Percentiles rank a stretch among this genome's conserved stretches.
phyloP scores from a whole-genome alignment of 2,329 filamentous ascomycete genomes.

The Hypoxylon sp. region DNA sequence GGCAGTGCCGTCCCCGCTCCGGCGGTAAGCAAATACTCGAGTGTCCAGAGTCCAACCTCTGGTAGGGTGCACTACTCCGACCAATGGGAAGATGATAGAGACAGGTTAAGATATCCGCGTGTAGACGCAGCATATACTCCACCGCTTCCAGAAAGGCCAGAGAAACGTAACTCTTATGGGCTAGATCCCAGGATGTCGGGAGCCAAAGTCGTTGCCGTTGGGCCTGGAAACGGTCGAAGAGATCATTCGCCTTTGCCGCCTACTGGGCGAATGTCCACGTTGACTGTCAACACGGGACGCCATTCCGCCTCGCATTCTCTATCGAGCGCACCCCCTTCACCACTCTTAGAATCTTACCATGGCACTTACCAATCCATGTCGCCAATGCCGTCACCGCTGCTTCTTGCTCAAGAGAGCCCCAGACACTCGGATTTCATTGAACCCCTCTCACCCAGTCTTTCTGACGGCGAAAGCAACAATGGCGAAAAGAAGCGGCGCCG shows the following conservation, averaged over 20 bases:
- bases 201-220: slow-evolving; percentile 58
- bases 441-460: slow-evolving; percentile 65
- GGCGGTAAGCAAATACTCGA: slow-evolving; percentile 33
- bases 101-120: slow-evolving; percentile 52
- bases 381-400: slow-evolving; percentile 88
- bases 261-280: slow-evolving; percentile 63
- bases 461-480: slow-evolving; percentile 59
- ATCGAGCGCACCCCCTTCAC: slow-evolving; percentile 77
- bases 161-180: slow-evolving; percentile 51
- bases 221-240: slow-evolving; percentile 54
- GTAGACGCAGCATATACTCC: slow-evolving; percentile 44
- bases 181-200: slow-evolving; percentile 56
- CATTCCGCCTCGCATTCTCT: slow-evolving; percentile 59
- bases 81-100: slow-evolving; percentile 57
- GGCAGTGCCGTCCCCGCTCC: slow-evolving; percentile 52
- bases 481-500: slow-evolving; percentile 66
- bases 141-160: slow-evolving; percentile 33
- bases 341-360: slow-evolving; percentile 89
- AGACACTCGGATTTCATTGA: slow-evolving; percentile 57
- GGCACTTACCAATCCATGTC: slow-evolving; percentile 96
- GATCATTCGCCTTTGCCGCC: slow-evolving; percentile 63
- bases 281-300: slow-evolving; percentile 64
- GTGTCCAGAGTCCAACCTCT: slow-evolving; percentile 46
- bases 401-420: slow-evolving; percentile 67
- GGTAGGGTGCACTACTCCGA: slow-evolving; percentile 49